Evolutionary conservation across 768 basidiomycete species (phyloP), one percentile per base, ranked within the genome.

Genomic region (Termitomyces heimii): DNA sequence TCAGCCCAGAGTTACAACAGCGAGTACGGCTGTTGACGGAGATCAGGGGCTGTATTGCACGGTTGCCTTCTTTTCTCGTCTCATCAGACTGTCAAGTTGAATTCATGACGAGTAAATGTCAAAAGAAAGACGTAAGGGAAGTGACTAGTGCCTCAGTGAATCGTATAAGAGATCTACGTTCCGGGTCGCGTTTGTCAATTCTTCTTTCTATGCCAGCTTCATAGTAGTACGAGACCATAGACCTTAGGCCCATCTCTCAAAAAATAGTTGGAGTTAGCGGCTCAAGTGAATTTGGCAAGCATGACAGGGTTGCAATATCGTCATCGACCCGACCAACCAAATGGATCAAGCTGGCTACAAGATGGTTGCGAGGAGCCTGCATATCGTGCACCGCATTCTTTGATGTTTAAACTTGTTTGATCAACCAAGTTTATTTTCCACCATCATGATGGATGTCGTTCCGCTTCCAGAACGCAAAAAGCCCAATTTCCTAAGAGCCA

Each of bases 401-500:
- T 24, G 4, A 22, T 31, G 10, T 32, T 28, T 18, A 29, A 46
- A 16, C 24, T 24, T 32, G 3, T 34, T 3, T 8, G 26, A 13
- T 35, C 20, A 24, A 0, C 5, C 39, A 43, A 8, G 26, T 28
- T 46, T 28, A 34, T 14, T 37, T 24, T 40, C 31, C 9, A 18
- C 50, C 57, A 49, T 32, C 31, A 62, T 62, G 62, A 60, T 62
- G 62, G 62, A 62, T 20, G 53, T 46, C 13, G 51, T 59, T 13
- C 53, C 46, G 24, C 42, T 57, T 34, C 61, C 58, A 46, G 40
- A 52, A 52, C 48, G 42, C 32, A 62, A 60, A 46, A 68, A 59
- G 49, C 37, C 40, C 6, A 39, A 48, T 16, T 59, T 65, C 29
- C 59, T 65, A 34, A 68, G 67, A 16, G 69, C 72, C 16, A 69